These are phyloP conservation scores for Phytophthora sansomeana DNA, from an alignment of 352 stramenopile genomes.

Conservation along the genomic window DNA sequence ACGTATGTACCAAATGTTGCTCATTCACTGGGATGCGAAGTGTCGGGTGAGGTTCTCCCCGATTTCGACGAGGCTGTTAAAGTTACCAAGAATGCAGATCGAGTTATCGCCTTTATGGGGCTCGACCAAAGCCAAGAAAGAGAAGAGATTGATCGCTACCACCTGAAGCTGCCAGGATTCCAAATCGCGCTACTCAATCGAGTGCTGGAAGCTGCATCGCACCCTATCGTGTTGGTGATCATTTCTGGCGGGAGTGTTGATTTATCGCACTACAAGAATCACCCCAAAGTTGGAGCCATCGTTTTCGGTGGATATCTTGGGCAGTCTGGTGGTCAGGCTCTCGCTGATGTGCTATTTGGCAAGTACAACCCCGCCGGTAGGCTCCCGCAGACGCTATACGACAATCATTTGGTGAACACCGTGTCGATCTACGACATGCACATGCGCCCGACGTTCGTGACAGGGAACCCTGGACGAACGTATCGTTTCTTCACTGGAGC, in stretches of 20 bases:
- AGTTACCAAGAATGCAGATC: constrained; percentile 41
- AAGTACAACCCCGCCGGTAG: constrained; percentile 68
- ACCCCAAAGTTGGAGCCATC: constrained; percentile 72
- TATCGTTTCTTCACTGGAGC: constrained; percentile 85
- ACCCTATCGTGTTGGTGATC: constrained; percentile 82
- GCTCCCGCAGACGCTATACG: constrained; percentile 82
- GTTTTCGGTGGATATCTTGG: constrained; percentile 77
- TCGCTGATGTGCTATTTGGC: constrained; percentile 84
- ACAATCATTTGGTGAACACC: constrained; percentile 49
- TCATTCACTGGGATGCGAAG: constrained; percentile 58
- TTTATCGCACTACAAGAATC: constrained; percentile 61
- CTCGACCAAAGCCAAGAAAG: constrained; percentile 69
- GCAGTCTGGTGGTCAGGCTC: constrained; percentile 69
- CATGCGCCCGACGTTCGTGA: constrained; percentile 76
- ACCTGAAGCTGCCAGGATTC: constrained; percentile 66
- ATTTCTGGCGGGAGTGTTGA: constrained; percentile 83
- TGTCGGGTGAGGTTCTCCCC: constrained; percentile 55
- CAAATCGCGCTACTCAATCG: constrained; percentile 70
- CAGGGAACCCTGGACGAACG: constrained; percentile 74
- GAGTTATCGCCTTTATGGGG: constrained; percentile 73
- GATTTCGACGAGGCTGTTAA: constrained; percentile 62
- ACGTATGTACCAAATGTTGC: constrained; percentile 40
- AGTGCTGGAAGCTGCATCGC: constrained; percentile 50
- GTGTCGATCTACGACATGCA: constrained; percentile 85
- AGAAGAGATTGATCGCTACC: constrained; percentile 73